Base-by-base conservation (phyloP, 176 grass and related monocot species). In the Ampelocalamus luodianensis region DNA sequence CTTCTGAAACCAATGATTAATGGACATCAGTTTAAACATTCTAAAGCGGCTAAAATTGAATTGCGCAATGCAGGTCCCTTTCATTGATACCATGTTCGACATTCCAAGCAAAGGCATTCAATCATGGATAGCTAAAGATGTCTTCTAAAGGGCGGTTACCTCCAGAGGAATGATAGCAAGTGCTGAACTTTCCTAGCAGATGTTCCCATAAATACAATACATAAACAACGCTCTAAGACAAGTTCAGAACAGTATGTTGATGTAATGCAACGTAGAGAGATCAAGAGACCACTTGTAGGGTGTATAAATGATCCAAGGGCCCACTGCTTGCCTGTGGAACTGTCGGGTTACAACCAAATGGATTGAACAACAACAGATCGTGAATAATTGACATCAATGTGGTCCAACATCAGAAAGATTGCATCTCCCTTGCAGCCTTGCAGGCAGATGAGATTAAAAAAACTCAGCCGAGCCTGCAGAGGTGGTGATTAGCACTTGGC, bases 301-400 rank as follows among this genome's bases (percentile, higher is more conserved):
- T 60, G 61, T 37, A 67, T 7, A 37, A 17, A 40, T 14, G 82
- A 76, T 77, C 42, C 65, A 38, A 64, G 10, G 88, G 4, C 65
- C 88, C 83, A 48, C 84, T 60, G 84, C 79, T 63, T 74, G 60
- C 58, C 79, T 83, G 67, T 67, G 34, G 22, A 86, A 82, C 70
- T 82, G 65, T 82, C 72, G 49, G 54, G 5, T 86, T 86, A n/a
- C 78, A 55, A 22, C 23, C 43, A 46, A 46, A 82, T 65, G 65
- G 54, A 36, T 32, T 34, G 26, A 37, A 38, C 56, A 79, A 12
- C 39, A n/a, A 12, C 39, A n/a, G 44, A 68, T 44, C 39, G 17
- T 32, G 74, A 79, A 90, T 74, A 49, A 74, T 87, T 79, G 59
- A 24, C 26, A 42, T 51, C 22, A 1, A 13, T 16, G 10, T 60